phyloP scores from a whole-genome alignment of 805 yeast genomes.

The Wickerhamiella kazuoi region DNA sequence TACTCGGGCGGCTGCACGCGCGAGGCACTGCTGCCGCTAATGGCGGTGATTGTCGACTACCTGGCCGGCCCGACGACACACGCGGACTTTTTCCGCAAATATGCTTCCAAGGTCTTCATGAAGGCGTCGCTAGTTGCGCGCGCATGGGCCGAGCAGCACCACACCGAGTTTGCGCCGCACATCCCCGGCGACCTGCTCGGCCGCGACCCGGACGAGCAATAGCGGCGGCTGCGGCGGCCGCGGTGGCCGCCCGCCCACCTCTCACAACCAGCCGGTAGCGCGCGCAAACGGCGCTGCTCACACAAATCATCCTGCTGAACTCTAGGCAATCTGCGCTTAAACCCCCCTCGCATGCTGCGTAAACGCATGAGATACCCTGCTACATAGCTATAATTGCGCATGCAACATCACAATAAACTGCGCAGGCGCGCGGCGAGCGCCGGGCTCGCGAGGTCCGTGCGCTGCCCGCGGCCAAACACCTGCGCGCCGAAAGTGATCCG shows the following conservation, averaged over 20 bases:
- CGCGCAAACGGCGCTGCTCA: no score
- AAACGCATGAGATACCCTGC: no score
- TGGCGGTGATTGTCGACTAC: constrained; percentile 60
- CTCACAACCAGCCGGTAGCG: no score
- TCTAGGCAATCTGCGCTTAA: no score
- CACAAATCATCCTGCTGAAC: no score
- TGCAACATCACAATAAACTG: background rate
- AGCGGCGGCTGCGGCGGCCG: no score
- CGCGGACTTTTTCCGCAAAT: constrained; percentile 85
- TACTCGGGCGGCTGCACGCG: constrained; percentile 82
- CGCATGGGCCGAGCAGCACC: constrained; percentile 19
- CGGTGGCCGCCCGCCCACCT: no score
- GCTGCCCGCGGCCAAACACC: constrained; percentile 20
- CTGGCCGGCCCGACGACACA: constrained; percentile 56
- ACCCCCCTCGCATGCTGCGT: no score
- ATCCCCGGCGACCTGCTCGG: background rate
- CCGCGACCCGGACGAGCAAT: no score
- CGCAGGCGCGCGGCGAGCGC: background rate
- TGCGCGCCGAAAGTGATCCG: constrained; percentile 13
- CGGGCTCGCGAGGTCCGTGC: constrained; percentile 5
- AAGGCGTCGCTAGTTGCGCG: constrained; percentile 29
- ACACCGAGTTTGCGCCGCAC: background rate
- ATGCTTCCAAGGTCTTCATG: constrained; percentile 75
- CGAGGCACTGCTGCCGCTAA: constrained; percentile 51
- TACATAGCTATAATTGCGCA: no score